Evolutionary conservation across 768 basidiomycete species (phyloP).

Genomic region (Agrocybe praecox): DNA sequence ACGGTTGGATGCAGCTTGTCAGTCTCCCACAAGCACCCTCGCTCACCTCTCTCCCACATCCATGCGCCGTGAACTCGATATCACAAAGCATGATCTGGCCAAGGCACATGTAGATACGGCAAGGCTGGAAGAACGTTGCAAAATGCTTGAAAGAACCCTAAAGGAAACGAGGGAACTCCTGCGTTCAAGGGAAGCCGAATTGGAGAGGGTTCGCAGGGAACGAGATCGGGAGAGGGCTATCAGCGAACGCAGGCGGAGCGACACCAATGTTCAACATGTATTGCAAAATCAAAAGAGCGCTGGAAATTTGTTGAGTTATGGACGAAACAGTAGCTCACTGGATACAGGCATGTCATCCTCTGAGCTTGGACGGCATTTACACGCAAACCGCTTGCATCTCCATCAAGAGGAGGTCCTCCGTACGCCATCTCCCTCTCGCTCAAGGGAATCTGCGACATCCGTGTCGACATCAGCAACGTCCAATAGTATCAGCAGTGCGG

Average conservation of each 20-base stretch:
- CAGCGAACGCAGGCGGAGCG: conserved; percentile 33
- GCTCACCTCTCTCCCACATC: conserved; percentile 39
- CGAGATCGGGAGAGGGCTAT: conserved; percentile 34
- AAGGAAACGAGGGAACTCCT: conserved; percentile 66
- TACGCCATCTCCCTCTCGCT: conserved; percentile 21
- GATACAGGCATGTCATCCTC: conserved; percentile 32
- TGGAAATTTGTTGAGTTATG: conserved; percentile 1
- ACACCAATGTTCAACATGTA: conserved; percentile 25
- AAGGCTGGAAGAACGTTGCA: conserved; percentile 64
- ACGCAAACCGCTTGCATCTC: conserved; percentile 16
- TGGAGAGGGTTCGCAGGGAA: conserved; percentile 51
- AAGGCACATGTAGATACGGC: conserved; percentile 55
- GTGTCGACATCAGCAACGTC: conserved; percentile 16
- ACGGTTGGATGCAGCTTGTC: conserved; percentile 49
- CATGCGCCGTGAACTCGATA: conserved; percentile 62
- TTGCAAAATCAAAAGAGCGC: conserved; percentile 13
- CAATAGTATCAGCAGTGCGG: conserved; percentile 15
- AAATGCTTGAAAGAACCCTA: conserved; percentile 61
- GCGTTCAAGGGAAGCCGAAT: conserved; percentile 58
- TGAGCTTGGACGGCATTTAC: conserved; percentile 24
- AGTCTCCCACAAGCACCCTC: conserved; percentile 43
- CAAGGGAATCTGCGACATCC: conserved; percentile 6
- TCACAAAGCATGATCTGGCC: conserved; percentile 55
- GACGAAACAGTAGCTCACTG: conserved; percentile 24
- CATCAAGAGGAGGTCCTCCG: conserved; percentile 17